Percentiles rank a stretch among this genome's conserved stretches.
phyloP scores from a whole-genome alignment of 768 basidiomycete species.

The Tulasnella sp. region DNA sequence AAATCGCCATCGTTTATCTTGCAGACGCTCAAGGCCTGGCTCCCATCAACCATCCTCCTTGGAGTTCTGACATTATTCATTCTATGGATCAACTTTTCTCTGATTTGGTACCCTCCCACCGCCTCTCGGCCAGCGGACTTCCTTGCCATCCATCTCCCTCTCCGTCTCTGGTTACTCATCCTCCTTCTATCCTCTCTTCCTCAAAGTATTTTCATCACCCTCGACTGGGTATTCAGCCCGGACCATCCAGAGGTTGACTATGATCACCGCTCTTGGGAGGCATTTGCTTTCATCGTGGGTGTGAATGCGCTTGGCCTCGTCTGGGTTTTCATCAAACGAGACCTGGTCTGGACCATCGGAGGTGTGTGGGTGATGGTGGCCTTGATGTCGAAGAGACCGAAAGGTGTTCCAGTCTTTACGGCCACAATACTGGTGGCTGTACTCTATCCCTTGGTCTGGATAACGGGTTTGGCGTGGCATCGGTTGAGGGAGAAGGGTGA shows the following conservation, averaged over 20 bases:
- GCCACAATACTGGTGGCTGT: slow-evolving; percentile 61
- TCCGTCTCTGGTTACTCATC: slow-evolving; percentile 65
- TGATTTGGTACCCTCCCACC: slow-evolving; percentile 61
- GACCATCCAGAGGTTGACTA: slow-evolving; percentile 52
- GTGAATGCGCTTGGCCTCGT: slow-evolving; percentile 59
- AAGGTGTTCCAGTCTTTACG: slow-evolving; percentile 62
- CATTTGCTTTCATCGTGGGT: slow-evolving; percentile 62
- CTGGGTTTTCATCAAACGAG: slow-evolving; percentile 55
- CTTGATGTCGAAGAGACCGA: slow-evolving; percentile 61
- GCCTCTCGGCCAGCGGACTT: slow-evolving; percentile 63
- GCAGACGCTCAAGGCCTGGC: slow-evolving; percentile 70
- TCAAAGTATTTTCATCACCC: slow-evolving; percentile 62
- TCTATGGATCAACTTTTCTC: slow-evolving; percentile 72
- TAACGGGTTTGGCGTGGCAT: slow-evolving; percentile 37
- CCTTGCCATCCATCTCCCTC: slow-evolving; percentile 80
- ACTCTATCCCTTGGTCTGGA: slow-evolving; percentile 59
- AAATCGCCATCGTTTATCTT: background rate
- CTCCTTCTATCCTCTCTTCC: slow-evolving; percentile 60
- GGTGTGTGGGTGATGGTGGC: slow-evolving; percentile 65
- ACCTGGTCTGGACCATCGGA: slow-evolving; percentile 71
- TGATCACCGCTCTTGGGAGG: slow-evolving; percentile 62
- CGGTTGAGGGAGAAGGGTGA: slow-evolving; percentile 24
- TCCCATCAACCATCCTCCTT: slow-evolving; percentile 69
- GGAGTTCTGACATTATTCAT: slow-evolving; percentile 67
- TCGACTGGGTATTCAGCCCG: slow-evolving; percentile 60